Percentiles rank a stretch among this genome's conserved stretches.
Conservation (phyloP, 2,329 filamentous ascomycete genomes). For the Botryotinia globosa region DNA sequence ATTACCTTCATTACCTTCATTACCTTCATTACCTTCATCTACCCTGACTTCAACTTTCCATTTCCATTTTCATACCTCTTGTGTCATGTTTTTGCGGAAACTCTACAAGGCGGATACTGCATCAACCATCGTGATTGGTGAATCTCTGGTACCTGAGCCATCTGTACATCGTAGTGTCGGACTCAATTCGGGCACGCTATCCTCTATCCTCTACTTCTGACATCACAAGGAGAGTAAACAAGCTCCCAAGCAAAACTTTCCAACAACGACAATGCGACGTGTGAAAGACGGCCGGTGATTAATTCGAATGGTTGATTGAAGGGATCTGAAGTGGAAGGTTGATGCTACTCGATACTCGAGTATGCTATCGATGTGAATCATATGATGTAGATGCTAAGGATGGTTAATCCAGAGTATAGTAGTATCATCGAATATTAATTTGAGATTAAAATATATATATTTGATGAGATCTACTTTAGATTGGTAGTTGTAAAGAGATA, state of each 20-base stretch:
- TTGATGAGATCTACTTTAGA: not conserved
- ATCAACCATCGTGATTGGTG: not conserved
- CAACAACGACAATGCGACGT: not conserved
- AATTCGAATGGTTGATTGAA: not conserved
- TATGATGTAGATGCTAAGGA: not conserved
- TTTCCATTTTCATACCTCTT: not conserved
- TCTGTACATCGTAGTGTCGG: slow-evolving; percentile 2
- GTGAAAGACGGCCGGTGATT: not conserved
- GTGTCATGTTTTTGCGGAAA: not conserved
- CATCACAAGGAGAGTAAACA: slow-evolving; percentile 6
- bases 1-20: not conserved
- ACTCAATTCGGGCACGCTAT: slow-evolving; percentile 18
- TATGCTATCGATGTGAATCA: too few relatives aligned
- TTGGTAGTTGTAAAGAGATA: too few relatives aligned
- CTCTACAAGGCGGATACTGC: not conserved
- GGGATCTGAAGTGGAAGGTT: not conserved
- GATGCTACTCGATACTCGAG: not conserved
- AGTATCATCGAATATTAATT: not conserved
- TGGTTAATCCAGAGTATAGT: not conserved
- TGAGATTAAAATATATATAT: not conserved
- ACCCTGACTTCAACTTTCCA: not conserved
- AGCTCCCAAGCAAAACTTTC: not conserved
- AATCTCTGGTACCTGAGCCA: not conserved
- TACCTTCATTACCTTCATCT: not conserved
- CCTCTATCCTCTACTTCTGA: not conserved